Evolutionary conservation across 2,329 filamentous ascomycete species (phyloP).

Genomic region (Xylogone sp.): DNA sequence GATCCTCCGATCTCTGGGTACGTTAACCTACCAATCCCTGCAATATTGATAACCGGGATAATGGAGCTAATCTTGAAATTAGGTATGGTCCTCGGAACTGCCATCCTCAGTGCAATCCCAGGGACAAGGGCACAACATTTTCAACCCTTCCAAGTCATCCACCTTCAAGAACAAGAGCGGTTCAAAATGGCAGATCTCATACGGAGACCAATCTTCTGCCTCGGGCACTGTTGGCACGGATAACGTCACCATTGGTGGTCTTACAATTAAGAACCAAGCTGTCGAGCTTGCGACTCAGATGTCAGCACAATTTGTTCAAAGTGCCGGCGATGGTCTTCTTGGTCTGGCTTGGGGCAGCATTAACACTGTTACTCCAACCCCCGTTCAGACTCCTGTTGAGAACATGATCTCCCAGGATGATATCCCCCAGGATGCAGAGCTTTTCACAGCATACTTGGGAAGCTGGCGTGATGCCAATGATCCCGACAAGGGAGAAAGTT

Average conservation of each 20-base stretch:
- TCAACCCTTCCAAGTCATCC: slow-evolving; percentile 56
- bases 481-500: slow-evolving; percentile 41
- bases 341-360: slow-evolving; percentile 63
- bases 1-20: slow-evolving; percentile 68
- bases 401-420: slow-evolving; percentile 61
- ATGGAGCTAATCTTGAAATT: slow-evolving; percentile 8
- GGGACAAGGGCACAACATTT: slow-evolving; percentile 46
- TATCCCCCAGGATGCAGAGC: slow-evolving; percentile 42
- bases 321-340: slow-evolving; percentile 59
- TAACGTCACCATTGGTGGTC: slow-evolving; percentile 55
- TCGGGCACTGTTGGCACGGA: slow-evolving; percentile 64
- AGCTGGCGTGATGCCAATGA: slow-evolving; percentile 47
- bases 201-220: slow-evolving; percentile 65
- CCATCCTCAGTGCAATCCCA: slow-evolving; percentile 29
- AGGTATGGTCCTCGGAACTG: slow-evolving; percentile 54
- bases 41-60: not conserved
- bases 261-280: slow-evolving; percentile 57
- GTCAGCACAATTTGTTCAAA: slow-evolving; percentile 52
- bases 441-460: slow-evolving; percentile 58
- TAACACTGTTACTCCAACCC: slow-evolving; percentile 55
- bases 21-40: slow-evolving; percentile 13
- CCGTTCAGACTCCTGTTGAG: slow-evolving; percentile 60
- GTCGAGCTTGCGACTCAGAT: slow-evolving; percentile 60
- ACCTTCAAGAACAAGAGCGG: slow-evolving; percentile 49
- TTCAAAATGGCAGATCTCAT: slow-evolving; percentile 60